Percentiles rank a stretch among this genome's conserved stretches.
These are phyloP conservation scores for Talaromyces verruculosus DNA, from an alignment of 2,329 filamentous ascomycete species.

Conservation along the genomic window DNA sequence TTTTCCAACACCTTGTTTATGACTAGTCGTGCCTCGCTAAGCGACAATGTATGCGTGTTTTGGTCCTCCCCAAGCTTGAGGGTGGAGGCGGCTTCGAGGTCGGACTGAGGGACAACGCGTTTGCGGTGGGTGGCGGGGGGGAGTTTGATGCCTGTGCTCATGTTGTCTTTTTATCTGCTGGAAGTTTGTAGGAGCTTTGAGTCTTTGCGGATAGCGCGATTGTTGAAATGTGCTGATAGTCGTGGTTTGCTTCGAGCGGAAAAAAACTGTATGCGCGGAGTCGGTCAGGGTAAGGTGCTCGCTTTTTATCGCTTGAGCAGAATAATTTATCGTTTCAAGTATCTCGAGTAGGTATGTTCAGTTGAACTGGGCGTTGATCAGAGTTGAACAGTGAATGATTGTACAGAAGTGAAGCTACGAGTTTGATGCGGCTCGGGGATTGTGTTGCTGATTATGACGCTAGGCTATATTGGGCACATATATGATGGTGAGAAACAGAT, in stretches of 20 bases:
- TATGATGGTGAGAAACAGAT: background rate
- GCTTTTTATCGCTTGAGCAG: background rate
- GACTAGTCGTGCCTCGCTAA: constrained; percentile 88
- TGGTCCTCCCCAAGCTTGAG: constrained; percentile 93
- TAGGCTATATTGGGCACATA: background rate
- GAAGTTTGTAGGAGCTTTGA: too few relatives aligned
- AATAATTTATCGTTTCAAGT: background rate
- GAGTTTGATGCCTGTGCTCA: constrained; percentile 36
- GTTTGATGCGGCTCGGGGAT: background rate
- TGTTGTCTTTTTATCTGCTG: constrained; percentile 21
- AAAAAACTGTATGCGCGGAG: background rate
- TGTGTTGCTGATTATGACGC: background rate
- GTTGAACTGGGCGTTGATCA: background rate
- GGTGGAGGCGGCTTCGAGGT: constrained; percentile 80
- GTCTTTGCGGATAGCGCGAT: background rate
- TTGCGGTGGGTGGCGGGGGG: constrained; percentile 43
- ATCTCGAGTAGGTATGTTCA: background rate
- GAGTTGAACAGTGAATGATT: too few relatives aligned
- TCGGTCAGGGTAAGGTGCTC: background rate
- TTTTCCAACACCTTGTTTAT: constrained; percentile 86
- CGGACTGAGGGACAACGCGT: constrained; percentile 49
- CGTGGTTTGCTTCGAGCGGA: background rate
- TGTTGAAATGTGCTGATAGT: background rate
- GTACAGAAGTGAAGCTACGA: background rate
- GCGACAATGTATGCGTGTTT: constrained; percentile 83